phyloP scores from a whole-genome alignment of 192 early-diverging fungal species.

The Backusella liffmaniae region DNA sequence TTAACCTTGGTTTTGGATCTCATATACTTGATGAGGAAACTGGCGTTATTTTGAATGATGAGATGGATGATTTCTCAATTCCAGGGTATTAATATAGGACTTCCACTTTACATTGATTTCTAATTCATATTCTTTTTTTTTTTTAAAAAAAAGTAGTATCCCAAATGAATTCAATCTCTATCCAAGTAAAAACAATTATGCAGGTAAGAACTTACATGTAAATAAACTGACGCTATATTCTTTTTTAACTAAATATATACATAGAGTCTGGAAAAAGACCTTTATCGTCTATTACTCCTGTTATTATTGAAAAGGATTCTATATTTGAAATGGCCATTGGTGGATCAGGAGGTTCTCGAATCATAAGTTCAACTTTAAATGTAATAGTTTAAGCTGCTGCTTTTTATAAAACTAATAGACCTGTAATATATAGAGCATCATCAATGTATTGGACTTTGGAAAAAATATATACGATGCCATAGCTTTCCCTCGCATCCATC shows the following conservation, averaged over 20 bases:
- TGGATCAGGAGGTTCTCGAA: conserved; percentile 86
- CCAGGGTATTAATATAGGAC: conserved; percentile 34
- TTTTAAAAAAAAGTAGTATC: conserved; percentile 15
- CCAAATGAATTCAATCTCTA: conserved; percentile 76
- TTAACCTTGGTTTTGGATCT: conserved; percentile 89
- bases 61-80: conserved; percentile 95
- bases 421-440: conserved; percentile 50
- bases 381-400: conserved; percentile 21
- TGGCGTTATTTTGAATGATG: conserved; percentile 89
- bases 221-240: not conserved
- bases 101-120: not conserved
- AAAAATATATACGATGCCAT: conserved; percentile 70
- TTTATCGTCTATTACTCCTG: conserved; percentile 66
- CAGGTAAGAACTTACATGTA: conserved; percentile 14
- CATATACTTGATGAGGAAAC: conserved; percentile 80
- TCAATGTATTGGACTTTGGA: conserved; percentile 74
- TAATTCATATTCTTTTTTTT: not conserved
- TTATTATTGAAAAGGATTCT: conserved; percentile 60
- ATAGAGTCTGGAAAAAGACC: conserved; percentile 83
- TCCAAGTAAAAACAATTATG: conserved; percentile 84
- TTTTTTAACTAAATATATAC: not conserved
- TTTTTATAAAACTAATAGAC: not conserved
- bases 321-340: conserved; percentile 76
- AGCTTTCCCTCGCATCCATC: conserved; percentile 75
- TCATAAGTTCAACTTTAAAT: conserved; percentile 74